These are phyloP conservation scores for Lachancea quebecensis DNA, from an alignment of 805 yeast species.

Conservation along the genomic window DNA sequence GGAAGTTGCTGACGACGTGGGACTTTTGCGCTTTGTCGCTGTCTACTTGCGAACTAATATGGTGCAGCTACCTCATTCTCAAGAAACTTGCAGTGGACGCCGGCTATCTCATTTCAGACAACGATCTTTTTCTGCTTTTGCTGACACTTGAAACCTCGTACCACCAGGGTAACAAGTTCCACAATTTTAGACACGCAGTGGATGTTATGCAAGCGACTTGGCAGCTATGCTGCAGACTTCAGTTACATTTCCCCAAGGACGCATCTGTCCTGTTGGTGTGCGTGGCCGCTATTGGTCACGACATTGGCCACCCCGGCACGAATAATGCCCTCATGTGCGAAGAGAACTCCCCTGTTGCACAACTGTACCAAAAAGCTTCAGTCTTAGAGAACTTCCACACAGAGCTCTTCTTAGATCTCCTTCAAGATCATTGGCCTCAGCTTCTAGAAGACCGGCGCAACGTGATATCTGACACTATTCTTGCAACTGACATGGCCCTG, in stretches of 20 bases:
- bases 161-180: constrained; percentile 82
- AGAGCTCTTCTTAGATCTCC: constrained; percentile 48
- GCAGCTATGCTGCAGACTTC: constrained; percentile 37
- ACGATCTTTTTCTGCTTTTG: constrained; percentile 51
- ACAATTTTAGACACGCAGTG: constrained; percentile 90
- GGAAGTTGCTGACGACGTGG: constrained; percentile 23
- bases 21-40: constrained; percentile 26
- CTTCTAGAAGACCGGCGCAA: constrained; percentile 15
- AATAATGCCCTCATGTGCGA: constrained; percentile 65
- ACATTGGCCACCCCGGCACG: constrained; percentile 95
- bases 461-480: constrained; percentile 32
- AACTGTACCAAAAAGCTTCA: constrained; percentile 54
- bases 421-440: constrained; percentile 47
- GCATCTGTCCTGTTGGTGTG: constrained; percentile 45
- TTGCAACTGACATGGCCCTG: constrained; percentile 90
- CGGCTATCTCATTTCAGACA: constrained; percentile 27
- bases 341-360: constrained; percentile 56
- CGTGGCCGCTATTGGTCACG: constrained; percentile 88
- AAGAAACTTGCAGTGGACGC: constrained; percentile 16
- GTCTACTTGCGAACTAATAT: constrained; percentile 21
- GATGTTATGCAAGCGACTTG: constrained; percentile 91
- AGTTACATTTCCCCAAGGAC: constrained; percentile 35
- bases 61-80: constrained; percentile 24
- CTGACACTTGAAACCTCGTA: constrained; percentile 71
- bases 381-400: constrained; percentile 81